Conservation (phyloP, 2,329 filamentous ascomycete species). For the Ustulina deusta region DNA sequence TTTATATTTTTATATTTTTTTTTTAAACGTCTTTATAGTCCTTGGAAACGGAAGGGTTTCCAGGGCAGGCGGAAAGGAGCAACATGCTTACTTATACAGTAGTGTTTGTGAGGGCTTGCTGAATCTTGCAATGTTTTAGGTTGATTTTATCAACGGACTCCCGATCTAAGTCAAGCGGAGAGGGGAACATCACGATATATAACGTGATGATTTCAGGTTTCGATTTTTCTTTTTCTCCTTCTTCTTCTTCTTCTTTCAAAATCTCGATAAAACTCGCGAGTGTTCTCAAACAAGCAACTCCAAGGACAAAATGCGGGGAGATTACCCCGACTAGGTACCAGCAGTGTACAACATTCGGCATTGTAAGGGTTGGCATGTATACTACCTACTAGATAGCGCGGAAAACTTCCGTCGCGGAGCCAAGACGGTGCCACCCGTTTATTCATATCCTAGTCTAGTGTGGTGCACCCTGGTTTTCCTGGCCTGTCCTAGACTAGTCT, state of each 20-base stretch:
- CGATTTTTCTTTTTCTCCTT: background rate
- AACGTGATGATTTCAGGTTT: background rate
- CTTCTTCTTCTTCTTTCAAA: background rate
- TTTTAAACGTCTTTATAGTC: background rate
- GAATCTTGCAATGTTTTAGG: background rate
- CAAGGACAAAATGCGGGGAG: conserved; percentile 16
- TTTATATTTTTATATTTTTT: no score
- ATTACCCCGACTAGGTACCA: no score
- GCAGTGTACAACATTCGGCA: background rate
- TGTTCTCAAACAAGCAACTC: conserved; percentile 5
- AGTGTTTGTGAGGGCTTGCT: no score
- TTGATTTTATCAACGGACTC: background rate
- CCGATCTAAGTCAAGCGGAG: background rate
- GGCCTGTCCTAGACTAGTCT: conserved; percentile 17
- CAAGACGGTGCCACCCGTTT: conserved; percentile 37
- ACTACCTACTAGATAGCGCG: conserved; percentile 29
- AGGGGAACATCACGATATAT: background rate
- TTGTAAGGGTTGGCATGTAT: conserved; percentile 22
- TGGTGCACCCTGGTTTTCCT: conserved; percentile 14
- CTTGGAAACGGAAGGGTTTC: background rate
- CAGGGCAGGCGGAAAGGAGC: background rate
- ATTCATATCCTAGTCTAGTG: conserved; percentile 2
- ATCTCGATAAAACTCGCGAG: conserved; percentile 2
- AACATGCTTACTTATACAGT: background rate
- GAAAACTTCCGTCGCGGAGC: conserved; percentile 33